Evolutionary conservation across 257 asterid species (phyloP).

Genomic region (Solanum chaucha): DNA sequence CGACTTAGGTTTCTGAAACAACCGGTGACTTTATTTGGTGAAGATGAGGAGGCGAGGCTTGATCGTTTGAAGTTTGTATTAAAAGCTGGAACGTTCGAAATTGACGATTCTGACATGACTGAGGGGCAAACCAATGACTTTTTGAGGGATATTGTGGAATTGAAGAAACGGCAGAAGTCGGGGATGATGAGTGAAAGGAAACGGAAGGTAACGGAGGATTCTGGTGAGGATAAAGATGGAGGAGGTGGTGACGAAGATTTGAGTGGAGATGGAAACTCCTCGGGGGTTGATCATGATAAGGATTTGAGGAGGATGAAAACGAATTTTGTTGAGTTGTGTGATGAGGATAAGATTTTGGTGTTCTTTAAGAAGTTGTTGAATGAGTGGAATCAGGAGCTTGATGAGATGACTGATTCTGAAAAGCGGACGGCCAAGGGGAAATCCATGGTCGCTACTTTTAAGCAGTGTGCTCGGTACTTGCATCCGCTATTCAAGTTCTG

Average conservation of each 20-base stretch:
- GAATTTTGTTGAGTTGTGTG: slow-evolving; percentile 66
- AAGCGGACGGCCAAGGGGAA: slow-evolving; percentile 97
- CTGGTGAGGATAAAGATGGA: slow-evolving; percentile 70
- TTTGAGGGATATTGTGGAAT: slow-evolving; percentile 74
- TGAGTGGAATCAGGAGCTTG: slow-evolving; percentile 91
- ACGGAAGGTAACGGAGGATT: slow-evolving; percentile 57
- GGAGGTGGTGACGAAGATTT: slow-evolving; percentile 73
- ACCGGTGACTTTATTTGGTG: slow-evolving; percentile 86
- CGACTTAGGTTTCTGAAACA: slow-evolving; percentile 78
- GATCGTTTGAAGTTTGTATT: slow-evolving; percentile 68
- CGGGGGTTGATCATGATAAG: slow-evolving; percentile 67
- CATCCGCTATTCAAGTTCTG: slow-evolving; percentile 86
- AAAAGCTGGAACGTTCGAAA: slow-evolving; percentile 79
- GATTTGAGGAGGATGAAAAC: slow-evolving; percentile 81
- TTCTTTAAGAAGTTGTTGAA: slow-evolving; percentile 82
- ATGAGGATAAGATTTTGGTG: slow-evolving; percentile 93
- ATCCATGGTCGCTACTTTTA: slow-evolving; percentile 84
- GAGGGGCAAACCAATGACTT: slow-evolving; percentile 97
- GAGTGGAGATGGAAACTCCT: slow-evolving; percentile 67
- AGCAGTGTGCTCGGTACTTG: slow-evolving; percentile 95
- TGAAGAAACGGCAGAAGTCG: slow-evolving; percentile 85
- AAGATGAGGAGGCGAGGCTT: slow-evolving; percentile 75
- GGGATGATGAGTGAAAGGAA: slow-evolving; percentile 76
- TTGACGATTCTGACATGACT: slow-evolving; percentile 89
- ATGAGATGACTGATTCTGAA: slow-evolving; percentile 76